Evolutionary conservation across 2,329 filamentous ascomycete species (phyloP).

Genomic region (Colletotrichum truncatum): DNA sequence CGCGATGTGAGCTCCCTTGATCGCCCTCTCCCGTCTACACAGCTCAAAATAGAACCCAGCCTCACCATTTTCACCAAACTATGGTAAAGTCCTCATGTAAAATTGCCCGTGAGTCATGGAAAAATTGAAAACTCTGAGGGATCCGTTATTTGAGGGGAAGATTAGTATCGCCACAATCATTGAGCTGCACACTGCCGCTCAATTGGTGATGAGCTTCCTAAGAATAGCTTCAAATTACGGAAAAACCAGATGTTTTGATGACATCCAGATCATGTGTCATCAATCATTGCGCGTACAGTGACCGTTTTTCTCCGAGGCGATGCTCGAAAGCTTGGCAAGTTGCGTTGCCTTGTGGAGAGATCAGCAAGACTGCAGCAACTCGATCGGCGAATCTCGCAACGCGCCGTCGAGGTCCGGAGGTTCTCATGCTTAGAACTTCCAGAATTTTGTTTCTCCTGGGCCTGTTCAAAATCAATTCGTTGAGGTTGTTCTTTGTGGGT

Average conservation of each 20-base stretch:
- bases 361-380: neutral
- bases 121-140: neutral
- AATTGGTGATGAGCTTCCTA: neutral
- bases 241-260: neutral
- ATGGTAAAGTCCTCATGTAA: too few relatives aligned
- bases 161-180: neutral
- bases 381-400: neutral
- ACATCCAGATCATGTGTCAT: neutral
- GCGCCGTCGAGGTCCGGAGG: neutral
- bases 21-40: too few relatives aligned
- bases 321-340: slow-evolving; percentile 6
- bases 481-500: neutral
- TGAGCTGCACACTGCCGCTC: neutral
- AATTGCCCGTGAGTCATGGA: neutral
- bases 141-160: neutral
- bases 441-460: neutral
- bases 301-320: neutral
- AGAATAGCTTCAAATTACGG: neutral
- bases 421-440: too few relatives aligned
- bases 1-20: too few relatives aligned
- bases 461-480: neutral
- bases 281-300: neutral
- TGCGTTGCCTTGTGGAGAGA: neutral
- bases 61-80: too few relatives aligned
- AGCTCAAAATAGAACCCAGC: too few relatives aligned